Conservation (phyloP, 192 early-diverging fungal species). For the Phycomyces blakesleeanus region DNA sequence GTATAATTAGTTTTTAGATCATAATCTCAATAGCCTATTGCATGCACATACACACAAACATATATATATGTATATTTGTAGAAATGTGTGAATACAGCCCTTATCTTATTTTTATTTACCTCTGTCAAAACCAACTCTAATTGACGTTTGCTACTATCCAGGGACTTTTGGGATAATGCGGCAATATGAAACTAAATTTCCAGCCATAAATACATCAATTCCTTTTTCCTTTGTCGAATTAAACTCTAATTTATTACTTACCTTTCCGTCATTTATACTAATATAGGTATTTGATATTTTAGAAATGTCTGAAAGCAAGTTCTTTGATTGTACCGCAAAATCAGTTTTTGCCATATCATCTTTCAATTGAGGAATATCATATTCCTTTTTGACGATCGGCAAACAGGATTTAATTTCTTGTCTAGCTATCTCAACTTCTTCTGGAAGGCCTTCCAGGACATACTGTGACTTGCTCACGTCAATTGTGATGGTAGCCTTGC, state of each 20-base stretch:
- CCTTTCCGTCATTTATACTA: slow-evolving; percentile 5
- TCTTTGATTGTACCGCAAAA: neutral
- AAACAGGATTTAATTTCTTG: slow-evolving; percentile 1
- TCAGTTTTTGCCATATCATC: neutral
- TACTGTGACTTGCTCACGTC: slow-evolving; percentile 1
- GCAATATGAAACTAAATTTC: slow-evolving; percentile 11
- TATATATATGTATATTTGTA: too few species aligned
- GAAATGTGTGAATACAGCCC: too few species aligned
- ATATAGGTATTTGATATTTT: slow-evolving; percentile 10
- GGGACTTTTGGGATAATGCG: neutral
- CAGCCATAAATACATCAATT: neutral
- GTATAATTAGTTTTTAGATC: too few species aligned
- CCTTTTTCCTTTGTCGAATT: too few species aligned
- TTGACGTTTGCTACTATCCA: slow-evolving; percentile 6
- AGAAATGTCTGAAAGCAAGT: slow-evolving; percentile 6
- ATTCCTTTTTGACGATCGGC: neutral
- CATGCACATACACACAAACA: too few species aligned
- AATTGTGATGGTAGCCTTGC: slow-evolving; percentile 7
- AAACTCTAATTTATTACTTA: neutral
- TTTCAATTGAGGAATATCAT: neutral
- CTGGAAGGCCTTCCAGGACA: slow-evolving; percentile 1
- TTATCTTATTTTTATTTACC: too few species aligned
- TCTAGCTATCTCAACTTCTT: slow-evolving; percentile 1
- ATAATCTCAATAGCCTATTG: too few species aligned
- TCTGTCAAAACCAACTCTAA: slow-evolving; percentile 2